Evolutionary conservation across 306 rosid species (phyloP), one percentile per base, ranked within the genome.

Genomic region (Canavalia gladiata): DNA sequence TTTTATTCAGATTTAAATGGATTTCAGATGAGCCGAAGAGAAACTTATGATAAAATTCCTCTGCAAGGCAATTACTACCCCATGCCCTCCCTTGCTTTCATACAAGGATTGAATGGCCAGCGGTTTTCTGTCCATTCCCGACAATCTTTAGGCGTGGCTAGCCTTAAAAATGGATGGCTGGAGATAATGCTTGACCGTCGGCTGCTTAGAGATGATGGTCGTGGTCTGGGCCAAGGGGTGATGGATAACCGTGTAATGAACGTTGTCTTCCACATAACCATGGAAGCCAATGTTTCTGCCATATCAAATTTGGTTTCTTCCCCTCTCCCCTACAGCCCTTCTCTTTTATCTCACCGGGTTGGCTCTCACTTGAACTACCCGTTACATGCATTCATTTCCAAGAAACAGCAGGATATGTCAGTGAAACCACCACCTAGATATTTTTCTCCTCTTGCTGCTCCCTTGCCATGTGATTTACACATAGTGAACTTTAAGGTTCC

Each of bases 151-250:
- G 99, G 98, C 55, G 98, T 87, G 45, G 97, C 99, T 56, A 93
- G 97, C 88, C 97, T 95, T 78, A 83, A 89, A 87, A 86, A 82
- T 63, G 99, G 99, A 82, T 90, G 97, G 94, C 85, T 95, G 67
- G 99, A 95, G 93, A 88, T 95, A 63, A 95, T 95, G 99, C 98
- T 95, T 51, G 99, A 95, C 67, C 98, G 99, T 8, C 95, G 99
- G 34, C 70, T 95, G 90, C 52, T 78, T n/a, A 90, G 86, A 68
- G 99, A 95, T 18, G 99, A 95, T 51, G 99, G 97, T 5, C 98
- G 99, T 62, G 99, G 99, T 70, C 88, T 95, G 0, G 99, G 99
- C 77, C 99, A 95, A 90, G 99, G 97, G 80, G 97, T 95, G 89
- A 89, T 78, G 90, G 99, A 95, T 83, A 95, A 95, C 83, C 99